Base-by-base conservation (phyloP, 148 eudicot species). In the Cornus kousa region DNA sequence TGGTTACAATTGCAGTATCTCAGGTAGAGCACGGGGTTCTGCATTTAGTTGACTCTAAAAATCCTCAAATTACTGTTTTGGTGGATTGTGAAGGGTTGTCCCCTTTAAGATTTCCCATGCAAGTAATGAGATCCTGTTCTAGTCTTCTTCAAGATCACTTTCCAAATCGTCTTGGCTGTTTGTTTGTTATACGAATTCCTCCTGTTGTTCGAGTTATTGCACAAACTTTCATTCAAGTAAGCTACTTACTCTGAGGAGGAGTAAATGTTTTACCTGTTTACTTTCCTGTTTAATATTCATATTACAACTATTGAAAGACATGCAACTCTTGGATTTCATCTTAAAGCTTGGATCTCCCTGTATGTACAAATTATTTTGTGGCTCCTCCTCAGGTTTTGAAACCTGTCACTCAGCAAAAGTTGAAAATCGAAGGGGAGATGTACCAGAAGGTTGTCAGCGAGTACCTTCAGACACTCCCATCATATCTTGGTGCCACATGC, bases 21-120 rank as follows among this genome's bases (percentile, higher is more conserved):
- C 99, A 96, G 85, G 88, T 96, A 75, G 99, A 96, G 84, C 84
- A 87, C 71, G 99, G 97, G 33, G 82, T 90, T 73, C 85, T 93
- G 77, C 88, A 89, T 80, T 82, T 93, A 75, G 80, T 91, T 80
- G 89, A 90, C 79, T 79, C 71, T 72, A 84, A 82, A 87, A 87
- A 87, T 84, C 88, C 94, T 71, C 91, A 72, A 68, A 86, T 96
- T 79, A 86, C 90, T 80, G 98, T 92, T 53, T 79, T 93, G 83
- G 89, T 96, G 78, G 99, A 96, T 78, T 93, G 98, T 73, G 89
- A 91, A 82, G 97, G 95, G 77, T 80, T 92, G 78, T 87, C 98
- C 24, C 92, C 97, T 59, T 81, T 90, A 67, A 89, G 83, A 86
- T 72, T 92, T 80, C 99, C 98, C 64, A 84, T 93, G 95, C 92